These are phyloP conservation scores for Cryptosporidium felis DNA, from an alignment of 169 alveolate species.

Conservation along the genomic window DNA sequence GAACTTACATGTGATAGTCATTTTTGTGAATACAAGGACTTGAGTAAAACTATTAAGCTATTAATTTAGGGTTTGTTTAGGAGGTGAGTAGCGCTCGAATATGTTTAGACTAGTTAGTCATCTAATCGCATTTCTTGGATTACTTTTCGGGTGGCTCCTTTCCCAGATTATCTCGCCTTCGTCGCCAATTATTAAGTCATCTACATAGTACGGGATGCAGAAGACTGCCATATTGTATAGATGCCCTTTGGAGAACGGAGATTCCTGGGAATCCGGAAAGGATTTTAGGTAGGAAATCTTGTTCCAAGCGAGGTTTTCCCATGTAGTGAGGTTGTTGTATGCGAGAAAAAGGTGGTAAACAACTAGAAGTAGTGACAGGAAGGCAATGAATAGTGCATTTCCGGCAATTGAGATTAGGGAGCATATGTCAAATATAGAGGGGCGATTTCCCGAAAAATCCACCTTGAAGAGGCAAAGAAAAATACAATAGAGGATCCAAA, in stretches of 20 bases:
- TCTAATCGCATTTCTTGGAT: not conserved
- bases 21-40: no score
- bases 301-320: slow-evolving; percentile 76
- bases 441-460: not conserved
- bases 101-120: no score
- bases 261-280: slow-evolving; percentile 35
- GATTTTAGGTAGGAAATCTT: slow-evolving; percentile 74
- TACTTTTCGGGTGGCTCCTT: slow-evolving; percentile 4
- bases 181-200: slow-evolving; percentile 38
- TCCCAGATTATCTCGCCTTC: slow-evolving; percentile 70
- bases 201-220: slow-evolving; percentile 67
- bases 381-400: slow-evolving; percentile 44
- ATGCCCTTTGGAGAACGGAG: slow-evolving; percentile 61
- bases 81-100: no score
- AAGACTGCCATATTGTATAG: slow-evolving; percentile 51
- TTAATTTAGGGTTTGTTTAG: no score
- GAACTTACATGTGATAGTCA: no score
- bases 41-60: no score
- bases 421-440: slow-evolving; percentile 9
- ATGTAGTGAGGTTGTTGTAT: slow-evolving; percentile 72
- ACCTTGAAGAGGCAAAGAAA: slow-evolving; percentile 15
- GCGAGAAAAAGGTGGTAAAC: slow-evolving; percentile 72
- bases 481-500: slow-evolving; percentile 42
- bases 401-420: slow-evolving; percentile 5
- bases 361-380: slow-evolving; percentile 55